A percentile compares a stretch with the other conserved stretches of the same genome.
Conservation (phyloP, 768 basidiomycete species). For the Pulveroboletus ravenelii region DNA sequence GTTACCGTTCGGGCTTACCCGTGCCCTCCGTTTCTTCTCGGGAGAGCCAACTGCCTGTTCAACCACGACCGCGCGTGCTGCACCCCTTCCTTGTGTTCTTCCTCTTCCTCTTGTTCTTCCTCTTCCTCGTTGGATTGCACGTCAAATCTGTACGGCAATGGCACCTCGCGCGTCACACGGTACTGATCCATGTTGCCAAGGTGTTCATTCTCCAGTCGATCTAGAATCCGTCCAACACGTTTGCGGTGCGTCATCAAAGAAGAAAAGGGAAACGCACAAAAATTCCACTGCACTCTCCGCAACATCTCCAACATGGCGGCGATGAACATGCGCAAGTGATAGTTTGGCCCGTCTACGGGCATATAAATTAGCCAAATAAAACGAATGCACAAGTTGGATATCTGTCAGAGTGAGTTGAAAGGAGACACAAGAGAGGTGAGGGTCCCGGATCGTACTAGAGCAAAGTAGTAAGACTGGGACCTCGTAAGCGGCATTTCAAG, state of each 20-base stretch:
- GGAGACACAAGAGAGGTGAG: neutral
- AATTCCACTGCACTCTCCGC: constrained; percentile 87
- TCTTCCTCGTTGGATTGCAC: constrained; percentile 43
- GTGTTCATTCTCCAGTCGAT: constrained; percentile 86
- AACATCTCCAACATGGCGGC: constrained; percentile 69
- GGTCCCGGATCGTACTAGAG: constrained; percentile 47
- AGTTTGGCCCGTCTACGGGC: constrained; percentile 46
- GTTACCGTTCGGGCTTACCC: neutral
- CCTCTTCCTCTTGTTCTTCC: constrained; percentile 36
- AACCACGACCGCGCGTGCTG: neutral
- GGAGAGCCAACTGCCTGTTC: neutral
- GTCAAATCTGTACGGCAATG: constrained; percentile 69
- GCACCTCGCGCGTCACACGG: constrained; percentile 80
- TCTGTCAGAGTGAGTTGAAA: constrained; percentile 32
- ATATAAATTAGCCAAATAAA: constrained; percentile 84
- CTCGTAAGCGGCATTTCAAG: neutral
- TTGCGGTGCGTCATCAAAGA: neutral
- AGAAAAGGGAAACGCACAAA: constrained; percentile 50
- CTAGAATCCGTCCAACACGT: constrained; percentile 29
- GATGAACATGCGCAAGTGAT: constrained; percentile 60
- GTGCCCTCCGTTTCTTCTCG: neutral
- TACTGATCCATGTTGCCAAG: constrained; percentile 95
- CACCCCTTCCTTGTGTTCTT: too few species aligned
- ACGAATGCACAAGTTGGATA: constrained; percentile 68
- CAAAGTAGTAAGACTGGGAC: constrained; percentile 68